Evolutionary conservation across 495 filamentous ascomycete species (phyloP).

Genomic region (Penicillium cinerascens): DNA sequence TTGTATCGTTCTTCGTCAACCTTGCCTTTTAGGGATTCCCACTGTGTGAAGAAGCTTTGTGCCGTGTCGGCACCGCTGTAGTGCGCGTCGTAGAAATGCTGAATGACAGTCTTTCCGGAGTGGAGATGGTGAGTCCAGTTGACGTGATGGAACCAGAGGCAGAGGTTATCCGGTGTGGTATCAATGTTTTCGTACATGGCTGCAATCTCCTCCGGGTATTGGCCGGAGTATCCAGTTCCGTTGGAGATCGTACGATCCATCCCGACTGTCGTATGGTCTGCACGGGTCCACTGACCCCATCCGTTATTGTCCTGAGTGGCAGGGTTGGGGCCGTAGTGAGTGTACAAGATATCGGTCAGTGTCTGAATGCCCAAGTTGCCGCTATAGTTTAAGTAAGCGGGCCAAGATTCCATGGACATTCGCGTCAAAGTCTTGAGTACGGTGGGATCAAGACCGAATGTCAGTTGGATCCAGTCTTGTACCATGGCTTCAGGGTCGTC

Average conservation of each 20-base stretch:
- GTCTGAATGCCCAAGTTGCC: conserved; percentile 72
- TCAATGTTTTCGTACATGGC: conserved; percentile 54
- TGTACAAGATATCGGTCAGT: conserved; percentile 62
- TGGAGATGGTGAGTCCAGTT: conserved; percentile 62
- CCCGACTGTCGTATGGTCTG: conserved; percentile 54
- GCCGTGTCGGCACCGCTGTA: conserved; percentile 59
- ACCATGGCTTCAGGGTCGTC: conserved; percentile 47
- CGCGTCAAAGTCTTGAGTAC: conserved; percentile 57
- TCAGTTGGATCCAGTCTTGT: conserved; percentile 63
- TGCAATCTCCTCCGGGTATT: conserved; percentile 61
- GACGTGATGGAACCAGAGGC: conserved; percentile 77
- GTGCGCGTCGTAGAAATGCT: conserved; percentile 73
- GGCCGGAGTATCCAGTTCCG: conserved; percentile 61
- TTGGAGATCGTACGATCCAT: conserved; percentile 70
- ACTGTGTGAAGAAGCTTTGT: conserved; percentile 52
- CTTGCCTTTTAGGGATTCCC: conserved; percentile 51
- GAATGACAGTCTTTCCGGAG: conserved; percentile 66
- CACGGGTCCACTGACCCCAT: conserved; percentile 73
- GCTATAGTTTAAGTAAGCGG: conserved; percentile 66
- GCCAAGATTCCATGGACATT: conserved; percentile 68
- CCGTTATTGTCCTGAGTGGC: conserved; percentile 63
- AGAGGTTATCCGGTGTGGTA: conserved; percentile 64
- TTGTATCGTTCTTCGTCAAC: conserved; percentile 62
- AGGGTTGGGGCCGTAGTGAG: conserved; percentile 66
- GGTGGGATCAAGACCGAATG: conserved; percentile 51